Evolutionary conservation across 2,329 filamentous ascomycete species (phyloP).

Genomic region (Fusarium buharicum): DNA sequence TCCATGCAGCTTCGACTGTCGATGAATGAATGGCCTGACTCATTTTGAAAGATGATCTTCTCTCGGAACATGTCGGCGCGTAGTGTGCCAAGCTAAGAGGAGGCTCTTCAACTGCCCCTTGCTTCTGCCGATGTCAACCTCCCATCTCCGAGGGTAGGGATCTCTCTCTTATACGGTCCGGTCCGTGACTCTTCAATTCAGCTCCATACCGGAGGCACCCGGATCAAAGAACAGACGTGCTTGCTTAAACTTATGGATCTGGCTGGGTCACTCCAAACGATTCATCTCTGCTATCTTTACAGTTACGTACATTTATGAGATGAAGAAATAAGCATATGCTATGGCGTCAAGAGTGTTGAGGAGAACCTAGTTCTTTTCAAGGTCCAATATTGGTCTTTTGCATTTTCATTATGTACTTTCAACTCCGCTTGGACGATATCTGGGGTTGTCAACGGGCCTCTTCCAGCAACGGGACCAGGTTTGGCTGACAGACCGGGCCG

Average conservation of each 20-base stretch:
- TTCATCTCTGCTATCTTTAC: conserved; percentile 2
- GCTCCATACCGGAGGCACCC: conserved; percentile 21
- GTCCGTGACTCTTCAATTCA: conserved; percentile 11
- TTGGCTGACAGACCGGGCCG: conserved; percentile 10
- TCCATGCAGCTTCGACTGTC: conserved; percentile 25
- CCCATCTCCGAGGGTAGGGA: conserved; percentile 17
- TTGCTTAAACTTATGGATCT: background rate
- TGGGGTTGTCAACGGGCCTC: background rate
- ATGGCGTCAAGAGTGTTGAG: conserved; percentile 10
- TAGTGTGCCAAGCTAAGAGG: conserved; percentile 8
- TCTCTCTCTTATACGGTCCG: conserved; percentile 1
- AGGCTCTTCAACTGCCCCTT: conserved; percentile 15
- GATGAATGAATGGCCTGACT: conserved; percentile 16
- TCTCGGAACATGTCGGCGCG: conserved; percentile 13
- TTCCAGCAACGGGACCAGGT: background rate
- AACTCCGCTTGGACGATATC: conserved; percentile 19
- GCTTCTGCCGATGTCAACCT: conserved; percentile 28
- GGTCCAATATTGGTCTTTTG: conserved; percentile 2
- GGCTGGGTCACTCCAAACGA: background rate
- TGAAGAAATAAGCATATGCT: conserved; percentile 31
- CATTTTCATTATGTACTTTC: conserved; percentile 31
- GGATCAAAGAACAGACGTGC: background rate
- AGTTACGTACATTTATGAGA: conserved; percentile 24
- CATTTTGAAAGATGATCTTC: background rate
- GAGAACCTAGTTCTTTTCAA: conserved; percentile 29